phyloP scores from a whole-genome alignment of 2,329 filamentous ascomycete species.

The Seiridium unicorne region DNA sequence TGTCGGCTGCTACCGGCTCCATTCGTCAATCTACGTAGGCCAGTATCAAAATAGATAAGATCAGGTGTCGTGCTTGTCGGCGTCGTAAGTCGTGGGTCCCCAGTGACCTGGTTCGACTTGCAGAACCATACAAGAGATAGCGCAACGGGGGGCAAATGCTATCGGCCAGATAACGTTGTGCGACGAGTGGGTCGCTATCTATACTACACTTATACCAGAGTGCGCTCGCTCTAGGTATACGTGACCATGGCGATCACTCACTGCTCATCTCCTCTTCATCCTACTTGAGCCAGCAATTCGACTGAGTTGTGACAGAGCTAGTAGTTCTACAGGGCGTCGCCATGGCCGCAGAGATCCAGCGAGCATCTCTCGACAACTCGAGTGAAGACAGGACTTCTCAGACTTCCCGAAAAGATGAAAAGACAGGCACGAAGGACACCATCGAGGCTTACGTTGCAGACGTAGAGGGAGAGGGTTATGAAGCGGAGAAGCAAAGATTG shows the following conservation, averaged over 20 bases:
- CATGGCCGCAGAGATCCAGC: conserved; percentile 5
- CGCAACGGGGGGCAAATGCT: background rate
- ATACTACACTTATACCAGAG: background rate
- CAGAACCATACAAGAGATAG: background rate
- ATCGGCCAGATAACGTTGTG: background rate
- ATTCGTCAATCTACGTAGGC: background rate
- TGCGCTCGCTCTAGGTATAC: background rate
- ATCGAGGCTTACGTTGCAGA: conserved; percentile 4
- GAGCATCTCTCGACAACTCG: background rate
- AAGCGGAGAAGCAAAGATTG: conserved; percentile 13
- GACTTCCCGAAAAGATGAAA: conserved; percentile 6
- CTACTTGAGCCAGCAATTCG: background rate
- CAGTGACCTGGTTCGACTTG: background rate
- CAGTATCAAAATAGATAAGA: conserved; percentile 5
- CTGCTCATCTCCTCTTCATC: background rate
- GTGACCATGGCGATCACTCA: background rate
- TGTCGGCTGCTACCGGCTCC: background rate
- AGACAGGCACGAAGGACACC: conserved; percentile 6
- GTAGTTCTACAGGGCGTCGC: background rate
- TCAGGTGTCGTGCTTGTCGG: background rate
- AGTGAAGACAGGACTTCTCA: background rate
- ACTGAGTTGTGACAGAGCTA: background rate
- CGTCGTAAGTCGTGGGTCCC: conserved; percentile 4
- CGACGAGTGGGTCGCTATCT: background rate
- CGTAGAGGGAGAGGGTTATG: conserved; percentile 8